Base-by-base conservation (phyloP, 495 filamentous ascomycete species). In the Talaromyces nanjingensis region DNA sequence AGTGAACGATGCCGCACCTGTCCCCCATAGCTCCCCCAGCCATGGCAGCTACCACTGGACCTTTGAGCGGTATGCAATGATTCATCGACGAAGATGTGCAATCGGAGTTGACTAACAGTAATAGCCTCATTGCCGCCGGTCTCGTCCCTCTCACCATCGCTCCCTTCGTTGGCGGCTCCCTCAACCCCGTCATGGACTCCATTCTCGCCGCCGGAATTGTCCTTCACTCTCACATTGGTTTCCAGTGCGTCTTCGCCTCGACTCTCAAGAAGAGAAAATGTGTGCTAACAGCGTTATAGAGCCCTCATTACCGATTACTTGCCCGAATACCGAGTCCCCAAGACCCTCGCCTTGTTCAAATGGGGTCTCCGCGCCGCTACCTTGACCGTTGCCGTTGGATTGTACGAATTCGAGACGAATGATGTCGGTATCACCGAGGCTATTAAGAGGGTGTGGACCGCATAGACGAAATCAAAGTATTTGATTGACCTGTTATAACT, bases 321-420 rank as follows among this genome's bases (percentile, higher is more conserved):
- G 70, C 96, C 94, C 65, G 72, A 69, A 55, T 81, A 84, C 70
- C 80, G 86, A 64, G 80, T 89, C 63, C 92, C 92, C 34, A 87
- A 85, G 68, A 77, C 83, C 54, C 80, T 84, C 68, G 83, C 82
- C 63, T 27, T 79, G 42, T 81, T 89, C 72, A 82, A 81, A 73
- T 98, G 92, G 92, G 80, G 81, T 33, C 86, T 97, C 57, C 91
- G 90, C 69, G 82, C 80, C 60, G 87, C 85, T 67, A 96, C 96
- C 39, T 77, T 91, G 59, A 77, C 89, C 59, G 93, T 94, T 45
- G 91, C 88, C 27, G 79, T 96, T 67, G 93, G 93, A 57, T 82
- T 97, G 63, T 98, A 98, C 78, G 92, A 97, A 80, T 97, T 98
- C 73, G 93, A 98, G 87, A 98, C 94, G n/a, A 97, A 96, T 72